These are phyloP conservation scores for Penicillium coprophilum DNA, from an alignment of 495 filamentous ascomycete species.

Conservation along the genomic window DNA sequence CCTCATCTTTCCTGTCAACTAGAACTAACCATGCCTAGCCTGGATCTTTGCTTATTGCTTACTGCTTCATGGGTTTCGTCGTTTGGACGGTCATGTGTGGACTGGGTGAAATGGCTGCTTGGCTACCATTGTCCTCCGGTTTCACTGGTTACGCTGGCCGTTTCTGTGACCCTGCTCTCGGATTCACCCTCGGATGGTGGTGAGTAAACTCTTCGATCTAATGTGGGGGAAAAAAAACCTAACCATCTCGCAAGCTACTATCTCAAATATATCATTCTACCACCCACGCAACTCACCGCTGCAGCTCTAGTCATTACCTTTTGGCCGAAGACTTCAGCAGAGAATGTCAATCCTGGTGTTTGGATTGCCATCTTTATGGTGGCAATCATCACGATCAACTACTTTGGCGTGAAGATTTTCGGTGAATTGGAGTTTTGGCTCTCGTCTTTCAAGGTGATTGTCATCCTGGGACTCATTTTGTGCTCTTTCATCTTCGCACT, in stretches of 20 bases:
- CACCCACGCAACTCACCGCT: slow-evolving; percentile 80
- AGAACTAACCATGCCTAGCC: slow-evolving; percentile 49
- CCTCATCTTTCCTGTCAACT: slow-evolving; percentile 15
- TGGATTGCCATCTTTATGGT: slow-evolving; percentile 57
- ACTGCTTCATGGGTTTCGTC: slow-evolving; percentile 57
- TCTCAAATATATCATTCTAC: slow-evolving; percentile 69
- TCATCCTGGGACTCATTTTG: slow-evolving; percentile 67
- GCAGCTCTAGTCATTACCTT: slow-evolving; percentile 73
- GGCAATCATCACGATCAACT: slow-evolving; percentile 53
- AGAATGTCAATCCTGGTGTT: slow-evolving; percentile 46
- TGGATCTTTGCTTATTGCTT: slow-evolving; percentile 71
- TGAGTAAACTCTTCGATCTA: slow-evolving; percentile 18
- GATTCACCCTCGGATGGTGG: slow-evolving; percentile 65
- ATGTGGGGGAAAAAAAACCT: neutral
- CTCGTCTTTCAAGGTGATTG: slow-evolving; percentile 69
- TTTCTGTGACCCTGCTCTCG: slow-evolving; percentile 64
- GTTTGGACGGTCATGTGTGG: slow-evolving; percentile 65
- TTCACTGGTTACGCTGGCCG: slow-evolving; percentile 62
- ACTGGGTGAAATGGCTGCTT: slow-evolving; percentile 68
- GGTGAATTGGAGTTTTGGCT: slow-evolving; percentile 86
- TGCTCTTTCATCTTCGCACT: slow-evolving; percentile 66
- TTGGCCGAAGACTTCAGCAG: slow-evolving; percentile 50
- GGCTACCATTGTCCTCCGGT: slow-evolving; percentile 58
- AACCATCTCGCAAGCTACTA: slow-evolving; percentile 45
- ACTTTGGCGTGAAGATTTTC: slow-evolving; percentile 64